Base-by-base conservation (phyloP, 768 basidiomycete genomes). In the Psilocybe subaeruginosa region DNA sequence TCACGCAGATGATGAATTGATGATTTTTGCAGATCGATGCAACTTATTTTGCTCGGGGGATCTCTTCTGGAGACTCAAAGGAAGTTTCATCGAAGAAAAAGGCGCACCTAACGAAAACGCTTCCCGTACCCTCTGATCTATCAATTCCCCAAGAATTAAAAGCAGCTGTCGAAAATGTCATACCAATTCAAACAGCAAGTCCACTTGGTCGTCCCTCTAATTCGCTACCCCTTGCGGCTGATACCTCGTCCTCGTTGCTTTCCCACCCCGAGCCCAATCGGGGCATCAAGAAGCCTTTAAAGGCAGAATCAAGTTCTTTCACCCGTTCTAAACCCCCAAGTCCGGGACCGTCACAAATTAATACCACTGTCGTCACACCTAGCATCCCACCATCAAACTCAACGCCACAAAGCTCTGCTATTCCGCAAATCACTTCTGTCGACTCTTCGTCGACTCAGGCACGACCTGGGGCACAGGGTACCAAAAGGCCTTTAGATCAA, bases 21-120 rank as follows among this genome's bases (percentile, higher is more conserved):
- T 35, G 4, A 33, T 5, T 55, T 65, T 66, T 33, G 12, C 62
- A 41, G 79, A 81, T 63, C 57, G 84, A 85, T 59, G 74, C 76
- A n/a, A 59, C 54, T 5, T 58, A 61, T 23, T 65, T 67, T 11
- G n/a, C 66, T 16, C 58, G 68, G 7, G 50, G 66, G 4, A 19
- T 30, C 8, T 17, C 57, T 16, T 4, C 35, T n/a, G n/a, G 9
- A 29, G 37, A 27, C 27, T 9, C 37, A 6, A 41, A 41, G 19
- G 48, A 23, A 14, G 16, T 23, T 16, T 3, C 11, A 8, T 23
- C 31, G 7, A 52, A 50, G 31, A 52, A 52, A 46, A 19, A 41
- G 27, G 27, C 16, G 16, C 19, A 17, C 47, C 14, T 43, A 16
- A n/a, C 41, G 19, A 50, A 45, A 31, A 3, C 19, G 35, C 11